A percentile compares a stretch with the other conserved stretches of the same genome.
phyloP scores from a whole-genome alignment of 2,329 filamentous ascomycete genomes.

The Phialophora macrospora region DNA sequence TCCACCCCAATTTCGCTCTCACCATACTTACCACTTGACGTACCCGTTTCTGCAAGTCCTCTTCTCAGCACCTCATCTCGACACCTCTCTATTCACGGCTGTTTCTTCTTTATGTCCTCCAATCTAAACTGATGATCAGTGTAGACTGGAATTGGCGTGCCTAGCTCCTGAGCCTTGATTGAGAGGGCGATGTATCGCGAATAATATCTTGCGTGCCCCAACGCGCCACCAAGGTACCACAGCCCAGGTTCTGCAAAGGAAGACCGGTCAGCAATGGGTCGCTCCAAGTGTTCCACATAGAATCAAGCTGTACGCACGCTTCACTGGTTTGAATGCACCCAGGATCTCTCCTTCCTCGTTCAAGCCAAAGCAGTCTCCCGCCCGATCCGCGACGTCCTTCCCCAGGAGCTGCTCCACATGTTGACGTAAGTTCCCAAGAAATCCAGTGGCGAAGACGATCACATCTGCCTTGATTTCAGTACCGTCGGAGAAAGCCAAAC shows the following conservation, averaged over 20 bases:
- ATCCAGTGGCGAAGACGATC: slow-evolving; percentile 56
- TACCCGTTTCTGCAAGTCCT: too few relatives aligned
- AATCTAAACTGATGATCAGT: background rate
- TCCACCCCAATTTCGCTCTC: too few relatives aligned
- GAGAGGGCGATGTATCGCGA: slow-evolving; percentile 54
- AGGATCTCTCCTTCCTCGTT: slow-evolving; percentile 55
- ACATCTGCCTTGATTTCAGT: slow-evolving; percentile 51
- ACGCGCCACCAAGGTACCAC: slow-evolving; percentile 54
- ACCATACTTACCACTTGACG: too few relatives aligned
- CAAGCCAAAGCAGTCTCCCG: slow-evolving; percentile 53
- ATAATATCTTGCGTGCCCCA: slow-evolving; percentile 47
- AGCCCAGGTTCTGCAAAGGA: slow-evolving; percentile 40
- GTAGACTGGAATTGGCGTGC: slow-evolving; percentile 29
- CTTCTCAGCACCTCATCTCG: too few relatives aligned
- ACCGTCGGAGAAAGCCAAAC: slow-evolving; percentile 51
- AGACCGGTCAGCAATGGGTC: background rate
- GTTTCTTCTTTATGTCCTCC: background rate
- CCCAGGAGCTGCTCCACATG: slow-evolving; percentile 47
- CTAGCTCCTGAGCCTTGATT: slow-evolving; percentile 46
- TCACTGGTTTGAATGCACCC: slow-evolving; percentile 48
- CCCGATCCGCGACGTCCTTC: slow-evolving; percentile 46
- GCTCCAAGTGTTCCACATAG: background rate
- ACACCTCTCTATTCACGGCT: too few relatives aligned
- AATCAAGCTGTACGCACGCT: slow-evolving; percentile 42
- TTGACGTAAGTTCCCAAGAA: slow-evolving; percentile 49